Evolutionary conservation across 495 filamentous ascomycete genomes (phyloP).

Genomic region (Neurospora sp.): DNA sequence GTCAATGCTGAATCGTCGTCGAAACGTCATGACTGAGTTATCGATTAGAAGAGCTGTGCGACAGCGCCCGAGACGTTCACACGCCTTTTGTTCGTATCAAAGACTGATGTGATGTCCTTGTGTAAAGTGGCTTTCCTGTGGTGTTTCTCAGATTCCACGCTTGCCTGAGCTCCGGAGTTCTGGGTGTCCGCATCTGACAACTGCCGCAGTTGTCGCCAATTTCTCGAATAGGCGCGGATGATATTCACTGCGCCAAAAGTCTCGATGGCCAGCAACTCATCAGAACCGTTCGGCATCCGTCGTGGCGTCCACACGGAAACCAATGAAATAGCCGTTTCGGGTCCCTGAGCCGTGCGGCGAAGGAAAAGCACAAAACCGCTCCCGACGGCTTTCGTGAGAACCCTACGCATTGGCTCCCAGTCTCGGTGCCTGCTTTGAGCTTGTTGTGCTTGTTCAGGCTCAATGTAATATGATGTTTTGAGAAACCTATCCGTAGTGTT

Average conservation of each 20-base stretch:
- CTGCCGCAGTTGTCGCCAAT: background rate
- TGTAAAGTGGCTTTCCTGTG: background rate
- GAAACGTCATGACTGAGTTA: background rate
- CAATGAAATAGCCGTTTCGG: background rate
- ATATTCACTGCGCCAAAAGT: background rate
- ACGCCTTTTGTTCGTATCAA: background rate
- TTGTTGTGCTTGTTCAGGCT: background rate
- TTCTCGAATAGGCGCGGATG: background rate
- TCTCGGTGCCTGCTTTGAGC: background rate
- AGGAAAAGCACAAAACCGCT: background rate
- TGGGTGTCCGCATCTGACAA: background rate
- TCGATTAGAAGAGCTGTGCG: background rate
- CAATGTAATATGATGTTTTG: background rate
- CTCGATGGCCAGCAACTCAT: background rate
- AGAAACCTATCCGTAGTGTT: background rate
- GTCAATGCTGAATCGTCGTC: background rate
- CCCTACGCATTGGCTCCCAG: background rate
- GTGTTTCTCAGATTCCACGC: background rate
- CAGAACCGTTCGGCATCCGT: background rate
- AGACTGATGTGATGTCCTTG: background rate
- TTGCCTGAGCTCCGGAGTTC: background rate
- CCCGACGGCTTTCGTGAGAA: background rate
- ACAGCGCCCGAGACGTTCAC: background rate
- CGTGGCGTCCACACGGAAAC: background rate
- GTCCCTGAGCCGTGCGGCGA: background rate